Evolutionary conservation across 2,329 filamentous ascomycete genomes (phyloP), one percentile per base, ranked within the genome.

Genomic region (Fulvia fulva): DNA sequence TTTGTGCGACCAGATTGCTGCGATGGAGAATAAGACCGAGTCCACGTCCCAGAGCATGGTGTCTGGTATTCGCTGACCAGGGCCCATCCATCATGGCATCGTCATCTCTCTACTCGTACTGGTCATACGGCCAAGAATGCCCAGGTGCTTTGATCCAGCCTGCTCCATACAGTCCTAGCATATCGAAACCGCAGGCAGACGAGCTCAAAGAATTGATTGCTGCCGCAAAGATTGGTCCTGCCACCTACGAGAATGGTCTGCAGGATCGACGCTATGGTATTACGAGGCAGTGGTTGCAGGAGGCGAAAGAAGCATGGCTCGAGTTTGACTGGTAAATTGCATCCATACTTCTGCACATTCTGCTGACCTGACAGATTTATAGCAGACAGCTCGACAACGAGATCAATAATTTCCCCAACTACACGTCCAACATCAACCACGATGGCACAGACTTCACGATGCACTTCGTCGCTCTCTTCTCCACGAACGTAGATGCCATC

Each of bases 401-500:
- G 7, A 37, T 37, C 11, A 37, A 37, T 14, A 37, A 14, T 16
- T 5, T 37, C 11, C 34, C 34, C 1, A 37, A n/a, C 34, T 32
- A 32, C 28, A 32, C 28, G 8, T 32, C 28, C 28, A 32, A 32
- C 8, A 5, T 32, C 28, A 32, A 32, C 12, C 28, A 32, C 28
- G 28, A 32, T 32, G 2, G 28, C 12, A 7, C 12, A 12, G 28
- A 32, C 73, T 83, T 77, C 47, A 66, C 74, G 1, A 68, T 84
- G 21, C 81, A 84, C 61, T 84, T 85, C 63, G 69, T 75, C 1
- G 81, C 76, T 0, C 70, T 85, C 0, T 84, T 84, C 58, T 84
- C 82, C 0, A 60, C 73, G 26, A 77, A 74, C 23, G 37, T 68
- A n/a, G 68, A 73, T 45, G 73, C 73, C 6, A n/a, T 6, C 7